These are phyloP conservation scores for Emericellopsis atlantica DNA, from an alignment of 2,329 filamentous ascomycete genomes.

Conservation along the genomic window DNA sequence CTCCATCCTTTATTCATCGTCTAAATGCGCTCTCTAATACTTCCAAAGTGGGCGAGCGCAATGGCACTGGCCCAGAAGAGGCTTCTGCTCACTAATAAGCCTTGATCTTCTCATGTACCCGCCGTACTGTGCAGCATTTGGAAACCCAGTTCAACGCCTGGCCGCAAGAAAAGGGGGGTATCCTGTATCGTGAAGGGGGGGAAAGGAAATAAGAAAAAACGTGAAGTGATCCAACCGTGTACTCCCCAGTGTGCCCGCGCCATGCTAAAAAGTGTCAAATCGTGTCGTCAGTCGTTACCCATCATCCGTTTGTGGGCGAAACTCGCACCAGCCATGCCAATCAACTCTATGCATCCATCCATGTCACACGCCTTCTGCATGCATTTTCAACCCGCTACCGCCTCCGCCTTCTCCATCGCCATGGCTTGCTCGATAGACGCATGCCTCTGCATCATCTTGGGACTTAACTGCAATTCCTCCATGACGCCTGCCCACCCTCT, in stretches of 20 bases:
- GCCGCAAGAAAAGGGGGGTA: slow-evolving; percentile 17
- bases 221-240: slow-evolving; percentile 12
- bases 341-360: too few species aligned
- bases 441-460: slow-evolving; percentile 46
- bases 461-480: slow-evolving; percentile 47
- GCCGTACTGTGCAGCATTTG: too few species aligned
- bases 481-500: slow-evolving; percentile 52
- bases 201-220: slow-evolving; percentile 5
- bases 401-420: slow-evolving; percentile 13
- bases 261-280: background rate
- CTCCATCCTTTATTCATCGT: background rate
- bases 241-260: slow-evolving; percentile 4
- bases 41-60: slow-evolving; percentile 41
- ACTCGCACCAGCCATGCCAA: too few species aligned
- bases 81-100: slow-evolving; percentile 16
- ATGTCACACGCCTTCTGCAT: too few species aligned
- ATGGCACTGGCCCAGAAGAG: slow-evolving; percentile 35
- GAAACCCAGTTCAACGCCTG: too few species aligned
- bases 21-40: background rate
- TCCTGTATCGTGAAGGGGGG: slow-evolving; percentile 17
- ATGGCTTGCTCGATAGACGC: slow-evolving; percentile 50
- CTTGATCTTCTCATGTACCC: too few species aligned
- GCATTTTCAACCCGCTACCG: too few species aligned
- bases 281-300: too few species aligned
- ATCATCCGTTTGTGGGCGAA: too few species aligned